These are phyloP conservation scores for Fennellomyces sp. DNA, from an alignment of 371 early-diverging fungal genomes.

Conservation along the genomic window DNA sequence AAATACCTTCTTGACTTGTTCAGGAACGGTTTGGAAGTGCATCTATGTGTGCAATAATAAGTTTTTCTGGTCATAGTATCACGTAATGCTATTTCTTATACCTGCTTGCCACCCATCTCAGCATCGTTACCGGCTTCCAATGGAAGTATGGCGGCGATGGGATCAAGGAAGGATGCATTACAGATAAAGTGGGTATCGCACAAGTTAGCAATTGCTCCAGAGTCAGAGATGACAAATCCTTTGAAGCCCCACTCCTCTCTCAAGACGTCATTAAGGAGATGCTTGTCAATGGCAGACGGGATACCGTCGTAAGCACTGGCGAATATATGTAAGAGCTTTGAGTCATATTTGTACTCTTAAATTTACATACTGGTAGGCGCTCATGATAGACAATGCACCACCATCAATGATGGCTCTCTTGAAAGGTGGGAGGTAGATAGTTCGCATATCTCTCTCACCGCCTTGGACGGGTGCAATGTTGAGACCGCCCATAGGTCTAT, in stretches of 20 bases:
- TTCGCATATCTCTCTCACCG: constrained; percentile 26
- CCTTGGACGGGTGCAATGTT: constrained; percentile 21
- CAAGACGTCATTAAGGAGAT: constrained; percentile 32
- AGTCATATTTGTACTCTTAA: neutral
- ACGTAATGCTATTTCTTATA: constrained; percentile 7
- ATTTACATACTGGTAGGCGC: constrained; percentile 19
- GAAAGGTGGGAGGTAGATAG: constrained; percentile 22
- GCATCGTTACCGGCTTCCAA: constrained; percentile 20
- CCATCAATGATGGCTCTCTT: constrained; percentile 22
- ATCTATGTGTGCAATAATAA: constrained; percentile 4
- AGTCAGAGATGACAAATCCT: constrained; percentile 21
- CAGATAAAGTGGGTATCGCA: constrained; percentile 17
- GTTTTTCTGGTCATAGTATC: neutral
- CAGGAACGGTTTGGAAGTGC: constrained; percentile 15
- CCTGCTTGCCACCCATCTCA: constrained; percentile 30
- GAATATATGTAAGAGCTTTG: neutral
- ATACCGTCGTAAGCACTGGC: constrained; percentile 23
- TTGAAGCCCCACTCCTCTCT: constrained; percentile 39
- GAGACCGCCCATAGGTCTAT: constrained; percentile 19
- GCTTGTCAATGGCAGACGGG: constrained; percentile 19
- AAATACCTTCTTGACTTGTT: constrained; percentile 17
- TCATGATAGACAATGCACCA: constrained; percentile 25
- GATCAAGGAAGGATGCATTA: constrained; percentile 6
- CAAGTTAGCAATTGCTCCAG: constrained; percentile 24
- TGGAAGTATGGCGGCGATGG: constrained; percentile 16